Evolutionary conservation across 768 basidiomycete genomes (phyloP).

Genomic region (Naganishia onofrii): DNA sequence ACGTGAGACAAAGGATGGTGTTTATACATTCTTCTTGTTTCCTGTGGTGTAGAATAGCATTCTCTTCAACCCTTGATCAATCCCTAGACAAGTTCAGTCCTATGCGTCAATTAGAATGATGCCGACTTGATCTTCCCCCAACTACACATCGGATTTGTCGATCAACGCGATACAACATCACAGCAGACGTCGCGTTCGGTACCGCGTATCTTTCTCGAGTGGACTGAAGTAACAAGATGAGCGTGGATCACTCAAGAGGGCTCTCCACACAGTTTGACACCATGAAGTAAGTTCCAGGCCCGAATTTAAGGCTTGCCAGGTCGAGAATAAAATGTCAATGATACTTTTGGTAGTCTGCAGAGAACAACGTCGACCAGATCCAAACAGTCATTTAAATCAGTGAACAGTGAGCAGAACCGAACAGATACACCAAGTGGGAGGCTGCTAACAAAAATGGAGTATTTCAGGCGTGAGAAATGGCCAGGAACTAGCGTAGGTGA

Average conservation of each 20-base stretch:
- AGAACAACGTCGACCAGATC: constrained; percentile 15
- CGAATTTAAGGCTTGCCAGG: too few species aligned
- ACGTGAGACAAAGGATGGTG: constrained; percentile 1
- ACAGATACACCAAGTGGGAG: too few species aligned
- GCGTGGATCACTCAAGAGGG: constrained; percentile 1
- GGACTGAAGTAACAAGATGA: constrained; percentile 8
- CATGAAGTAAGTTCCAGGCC: constrained; percentile 4
- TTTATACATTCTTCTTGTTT: not conserved
- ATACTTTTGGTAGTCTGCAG: not conserved
- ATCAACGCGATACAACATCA: not conserved
- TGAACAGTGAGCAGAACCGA: not conserved
- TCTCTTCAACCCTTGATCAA: not conserved
- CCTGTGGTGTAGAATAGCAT: too few species aligned
- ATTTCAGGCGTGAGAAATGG: not conserved
- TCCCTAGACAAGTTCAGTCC: not conserved
- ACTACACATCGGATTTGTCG: not conserved
- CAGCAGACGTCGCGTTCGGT: not conserved
- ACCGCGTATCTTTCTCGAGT: not conserved
- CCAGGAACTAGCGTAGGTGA: constrained; percentile 10
- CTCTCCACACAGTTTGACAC: constrained; percentile 7
- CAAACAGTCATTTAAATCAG: constrained; percentile 16
- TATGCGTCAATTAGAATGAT: not conserved
- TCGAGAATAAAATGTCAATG: not conserved
- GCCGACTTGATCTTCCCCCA: not conserved
- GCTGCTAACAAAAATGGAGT: not conserved